These are phyloP conservation scores for Teratosphaeria pseudoeucalypti DNA, from an alignment of 2,329 filamentous ascomycete species.

Conservation along the genomic window DNA sequence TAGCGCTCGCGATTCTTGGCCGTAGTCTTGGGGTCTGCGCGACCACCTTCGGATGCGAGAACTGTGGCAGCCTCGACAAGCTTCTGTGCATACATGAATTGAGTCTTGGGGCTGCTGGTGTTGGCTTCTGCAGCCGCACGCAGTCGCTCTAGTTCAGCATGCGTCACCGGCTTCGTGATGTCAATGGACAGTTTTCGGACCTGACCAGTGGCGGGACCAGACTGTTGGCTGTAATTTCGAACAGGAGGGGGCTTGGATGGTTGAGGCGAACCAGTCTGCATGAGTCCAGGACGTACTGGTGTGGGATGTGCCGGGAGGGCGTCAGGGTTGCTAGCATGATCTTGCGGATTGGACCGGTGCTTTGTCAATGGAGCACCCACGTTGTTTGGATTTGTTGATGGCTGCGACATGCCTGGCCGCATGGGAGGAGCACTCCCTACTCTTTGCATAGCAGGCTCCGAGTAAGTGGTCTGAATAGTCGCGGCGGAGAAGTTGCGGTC, in stretches of 20 bases:
- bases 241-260: conserved; percentile 40
- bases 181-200: conserved; percentile 14
- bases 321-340: conserved; percentile 37
- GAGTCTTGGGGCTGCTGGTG: conserved; percentile 59
- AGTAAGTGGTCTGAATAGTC: conserved; percentile 13
- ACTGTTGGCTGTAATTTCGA: conserved; percentile 39
- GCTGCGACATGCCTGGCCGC: conserved; percentile 9
- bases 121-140: conserved; percentile 60
- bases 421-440: conserved; percentile 13
- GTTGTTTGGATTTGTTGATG: conserved; percentile 19
- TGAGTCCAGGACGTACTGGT: conserved; percentile 44
- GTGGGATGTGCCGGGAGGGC: conserved; percentile 45
- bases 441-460: conserved; percentile 15
- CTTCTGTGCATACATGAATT: conserved; percentile 68
- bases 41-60: conserved; percentile 65
- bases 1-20: conserved; percentile 69
- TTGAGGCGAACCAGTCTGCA: conserved; percentile 26
- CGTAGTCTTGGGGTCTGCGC: conserved; percentile 54
- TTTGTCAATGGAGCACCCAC: conserved; percentile 18
- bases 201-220: conserved; percentile 26
- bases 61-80: conserved; percentile 75
- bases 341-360: conserved; percentile 12
- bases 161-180: conserved; percentile 51
- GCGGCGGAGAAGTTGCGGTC: conserved; percentile 1
- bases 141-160: conserved; percentile 66